phyloP scores from a whole-genome alignment of 2,329 filamentous ascomycete species.

The Triangularia setosa region DNA sequence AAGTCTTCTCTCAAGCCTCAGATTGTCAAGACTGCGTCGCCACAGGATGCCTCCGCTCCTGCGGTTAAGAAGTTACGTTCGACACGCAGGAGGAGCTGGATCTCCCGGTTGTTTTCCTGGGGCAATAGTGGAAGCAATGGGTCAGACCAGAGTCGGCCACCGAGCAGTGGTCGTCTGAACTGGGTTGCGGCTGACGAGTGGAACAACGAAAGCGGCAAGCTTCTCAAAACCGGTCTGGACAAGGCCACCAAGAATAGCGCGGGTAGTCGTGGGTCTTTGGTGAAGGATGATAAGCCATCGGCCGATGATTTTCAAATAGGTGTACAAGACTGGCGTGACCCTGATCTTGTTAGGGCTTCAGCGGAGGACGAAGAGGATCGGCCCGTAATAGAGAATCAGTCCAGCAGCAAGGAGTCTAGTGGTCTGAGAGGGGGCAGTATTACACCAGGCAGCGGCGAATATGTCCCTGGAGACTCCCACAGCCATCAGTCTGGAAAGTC shows the following conservation, averaged over 20 bases:
- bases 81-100: conserved; percentile 37
- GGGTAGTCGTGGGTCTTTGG: conserved; percentile 22
- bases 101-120: conserved; percentile 32
- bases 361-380: conserved; percentile 12
- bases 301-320: conserved; percentile 72
- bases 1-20: conserved; percentile 27
- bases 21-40: conserved; percentile 18
- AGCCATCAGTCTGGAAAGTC: conserved; percentile 9
- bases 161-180: conserved; percentile 68
- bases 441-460: conserved; percentile 70
- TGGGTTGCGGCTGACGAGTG: conserved; percentile 69
- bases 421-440: conserved; percentile 61
- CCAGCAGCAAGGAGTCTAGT: conserved; percentile 30
- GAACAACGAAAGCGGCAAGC: conserved; percentile 50
- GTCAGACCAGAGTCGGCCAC: conserved; percentile 58
- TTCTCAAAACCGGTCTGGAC: conserved; percentile 40
- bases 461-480: conserved; percentile 36
- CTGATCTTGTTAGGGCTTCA: conserved; percentile 57
- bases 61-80: neutral
- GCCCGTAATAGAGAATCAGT: conserved; percentile 8
- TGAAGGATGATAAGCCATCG: conserved; percentile 20
- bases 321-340: conserved; percentile 83
- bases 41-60: conserved; percentile 10
- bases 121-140: conserved; percentile 30
- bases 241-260: conserved; percentile 35